These are phyloP conservation scores for Penicillium verhagenii DNA, from an alignment of 495 filamentous ascomycete genomes.

Conservation along the genomic window DNA sequence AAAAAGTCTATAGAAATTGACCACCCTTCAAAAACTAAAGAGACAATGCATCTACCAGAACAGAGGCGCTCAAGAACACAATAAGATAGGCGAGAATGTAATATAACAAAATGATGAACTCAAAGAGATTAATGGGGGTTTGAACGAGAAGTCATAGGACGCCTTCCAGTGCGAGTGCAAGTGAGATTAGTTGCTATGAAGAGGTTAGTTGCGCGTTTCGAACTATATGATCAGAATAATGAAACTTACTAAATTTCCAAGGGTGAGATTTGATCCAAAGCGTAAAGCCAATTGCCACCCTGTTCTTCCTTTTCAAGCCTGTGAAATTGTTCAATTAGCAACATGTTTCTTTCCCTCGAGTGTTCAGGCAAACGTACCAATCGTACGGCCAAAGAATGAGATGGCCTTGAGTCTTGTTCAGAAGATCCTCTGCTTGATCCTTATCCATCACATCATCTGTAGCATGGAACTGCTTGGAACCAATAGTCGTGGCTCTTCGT, in stretches of 20 bases:
- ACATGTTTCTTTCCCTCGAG: background rate
- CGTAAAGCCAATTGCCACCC: constrained; percentile 95
- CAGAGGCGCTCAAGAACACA: constrained; percentile 12
- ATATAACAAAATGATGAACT: background rate
- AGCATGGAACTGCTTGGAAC: constrained; percentile 66
- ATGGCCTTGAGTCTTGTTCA: constrained; percentile 82
- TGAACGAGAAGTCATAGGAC: constrained; percentile 5
- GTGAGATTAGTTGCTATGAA: constrained; percentile 8
- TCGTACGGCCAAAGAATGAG: constrained; percentile 93
- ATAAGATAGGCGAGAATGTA: constrained; percentile 1
- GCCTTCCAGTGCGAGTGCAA: constrained; percentile 13
- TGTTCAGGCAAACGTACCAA: constrained; percentile 54
- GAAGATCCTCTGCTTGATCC: constrained; percentile 73
- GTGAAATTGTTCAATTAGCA: constrained; percentile 6
- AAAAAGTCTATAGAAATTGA: background rate
- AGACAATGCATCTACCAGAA: constrained; percentile 16
- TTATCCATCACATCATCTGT: constrained; percentile 71
- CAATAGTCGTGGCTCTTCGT: constrained; percentile 74
- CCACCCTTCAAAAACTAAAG: background rate
- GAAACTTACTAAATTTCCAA: constrained; percentile 92
- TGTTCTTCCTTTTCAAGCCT: constrained; percentile 83
- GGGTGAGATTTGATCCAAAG: constrained; percentile 91
- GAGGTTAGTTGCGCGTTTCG: background rate
- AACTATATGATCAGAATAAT: background rate
- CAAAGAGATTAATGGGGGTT: background rate